Evolutionary conservation across 1,284 basidiomycete species (phyloP).

Genomic region (Acaromyces ingoldii): DNA sequence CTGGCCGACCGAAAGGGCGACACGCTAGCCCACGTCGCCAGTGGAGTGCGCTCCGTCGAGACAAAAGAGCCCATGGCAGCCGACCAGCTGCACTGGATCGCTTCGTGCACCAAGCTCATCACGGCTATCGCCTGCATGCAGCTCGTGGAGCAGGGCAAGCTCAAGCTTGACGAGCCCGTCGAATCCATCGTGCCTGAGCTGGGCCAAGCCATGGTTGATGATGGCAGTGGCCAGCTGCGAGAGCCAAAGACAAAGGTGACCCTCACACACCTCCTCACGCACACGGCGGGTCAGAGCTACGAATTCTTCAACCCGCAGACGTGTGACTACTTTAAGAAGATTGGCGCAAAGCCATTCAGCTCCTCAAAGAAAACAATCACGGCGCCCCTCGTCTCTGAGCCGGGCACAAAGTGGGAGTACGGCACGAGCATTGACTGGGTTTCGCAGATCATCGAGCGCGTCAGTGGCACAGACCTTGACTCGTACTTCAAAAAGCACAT

Average conservation of each 20-base stretch:
- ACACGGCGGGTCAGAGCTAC: conserved; percentile 28
- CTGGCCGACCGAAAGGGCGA: conserved; percentile 33
- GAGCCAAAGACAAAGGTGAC: conserved; percentile 21
- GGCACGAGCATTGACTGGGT: conserved; percentile 31
- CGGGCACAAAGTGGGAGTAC: conserved; percentile 37
- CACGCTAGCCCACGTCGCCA: conserved; percentile 24
- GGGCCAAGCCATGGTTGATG: conserved; percentile 20
- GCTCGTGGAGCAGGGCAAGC: conserved; percentile 43
- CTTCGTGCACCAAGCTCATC: conserved; percentile 48
- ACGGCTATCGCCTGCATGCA: conserved; percentile 48
- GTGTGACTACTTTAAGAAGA: conserved; percentile 12
- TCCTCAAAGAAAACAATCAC: conserved; percentile 15
- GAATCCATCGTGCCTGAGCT: conserved; percentile 40
- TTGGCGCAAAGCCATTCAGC: conserved; percentile 16
- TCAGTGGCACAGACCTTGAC: conserved; percentile 29
- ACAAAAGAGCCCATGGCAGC: conserved; percentile 22
- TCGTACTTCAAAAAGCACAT: conserved; percentile 36
- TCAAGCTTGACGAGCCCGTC: conserved; percentile 36
- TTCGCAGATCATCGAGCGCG: conserved; percentile 24
- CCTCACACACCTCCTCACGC: conserved; percentile 17
- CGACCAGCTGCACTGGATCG: conserved; percentile 37
- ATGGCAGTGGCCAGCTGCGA: conserved; percentile 19
- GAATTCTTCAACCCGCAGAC: conserved; percentile 29
- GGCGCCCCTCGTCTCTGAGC: conserved; percentile 25
- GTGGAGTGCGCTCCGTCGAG: conserved; percentile 28